Base-by-base conservation (phyloP, 2,329 filamentous ascomycete genomes). In the Trichophyton equinum region DNA sequence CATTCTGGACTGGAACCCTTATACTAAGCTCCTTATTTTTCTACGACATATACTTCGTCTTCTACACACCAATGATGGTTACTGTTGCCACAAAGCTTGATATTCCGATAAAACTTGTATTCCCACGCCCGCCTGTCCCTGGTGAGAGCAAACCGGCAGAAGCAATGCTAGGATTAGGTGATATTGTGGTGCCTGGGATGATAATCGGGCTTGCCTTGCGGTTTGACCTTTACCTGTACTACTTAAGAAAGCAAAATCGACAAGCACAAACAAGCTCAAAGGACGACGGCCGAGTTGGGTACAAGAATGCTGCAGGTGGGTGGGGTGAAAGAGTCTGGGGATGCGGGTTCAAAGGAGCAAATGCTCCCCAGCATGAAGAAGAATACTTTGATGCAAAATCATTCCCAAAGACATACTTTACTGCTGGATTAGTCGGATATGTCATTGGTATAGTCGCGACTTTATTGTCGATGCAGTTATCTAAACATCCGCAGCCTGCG, bases 261-360 rank as follows among this genome's bases (percentile, higher is more conserved):
- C 67, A 67, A 36, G 64, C 67, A 11, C 59, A 30, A 13, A 51
- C 38, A 15, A 59, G 57, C 2, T 15, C 46, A 25, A 42, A 22
- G 11, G 42, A 57, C 15, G 57, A 64, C 15, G 46, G 65, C 59
- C 76, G 73, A 63, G 70, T 76, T 11, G 61, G 69, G 58, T 79
- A 77, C 61, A 67, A 72, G 62, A 79, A 82, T 60, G 82, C 86
- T 8, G 85, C 85, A 18, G 86, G 88, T 11, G 80, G 82, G 61
- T 96, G 91, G 89, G 91, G 89, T 49, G 88, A 95, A 66, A 80
- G 83, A 44, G 85, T 95, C 71, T 96, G 92, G 91, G 85, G 84
- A 6, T 72, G 74, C 2, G 69, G 66, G 20, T 58, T 61, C 13
- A 44, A 62, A 44, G 64, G 68, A 22, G 69, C 69, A n/a, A 61